Conservation (phyloP, 306 rosid species). For the Quillaja saponaria region DNA sequence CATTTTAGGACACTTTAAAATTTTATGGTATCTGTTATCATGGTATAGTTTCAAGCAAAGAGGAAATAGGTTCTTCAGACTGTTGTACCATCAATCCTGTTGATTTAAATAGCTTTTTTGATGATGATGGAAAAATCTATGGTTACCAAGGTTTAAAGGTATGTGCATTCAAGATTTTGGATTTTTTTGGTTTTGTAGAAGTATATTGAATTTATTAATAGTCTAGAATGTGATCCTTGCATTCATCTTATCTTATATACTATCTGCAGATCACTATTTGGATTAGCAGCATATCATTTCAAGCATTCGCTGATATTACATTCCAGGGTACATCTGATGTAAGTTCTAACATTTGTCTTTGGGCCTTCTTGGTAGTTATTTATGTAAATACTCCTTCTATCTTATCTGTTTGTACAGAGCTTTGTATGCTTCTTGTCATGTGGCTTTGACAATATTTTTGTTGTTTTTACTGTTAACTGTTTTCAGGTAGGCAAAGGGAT, state of each 20-base stretch:
- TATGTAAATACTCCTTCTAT: not conserved
- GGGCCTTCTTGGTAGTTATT: conserved; percentile 1
- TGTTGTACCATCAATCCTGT: conserved; percentile 53
- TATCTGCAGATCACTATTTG: conserved; percentile 70
- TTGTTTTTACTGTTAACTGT: conserved; percentile 32
- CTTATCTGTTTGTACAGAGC: conserved; percentile 1
- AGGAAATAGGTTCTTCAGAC: conserved; percentile 58
- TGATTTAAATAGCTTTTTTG: conserved; percentile 70
- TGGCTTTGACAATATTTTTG: conserved; percentile 18
- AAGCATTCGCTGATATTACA: conserved; percentile 67
- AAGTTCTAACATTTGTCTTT: conserved; percentile 39
- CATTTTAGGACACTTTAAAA: not conserved
- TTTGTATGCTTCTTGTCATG: not conserved
- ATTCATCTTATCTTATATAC: conserved; percentile 18
- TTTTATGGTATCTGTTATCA: not conserved
- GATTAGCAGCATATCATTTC: conserved; percentile 81
- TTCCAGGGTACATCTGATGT: conserved; percentile 75
- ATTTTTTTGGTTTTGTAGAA: conserved; percentile 1
- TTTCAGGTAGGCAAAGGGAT: conserved; percentile 89
- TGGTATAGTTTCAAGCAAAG: conserved; percentile 64
- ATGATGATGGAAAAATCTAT: conserved; percentile 77
- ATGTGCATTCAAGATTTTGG: not conserved
- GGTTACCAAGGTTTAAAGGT: conserved; percentile 94
- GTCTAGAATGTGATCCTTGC: not conserved
- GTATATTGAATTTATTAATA: not conserved